These are phyloP conservation scores for Apiospora hydei DNA, from an alignment of 2,329 filamentous ascomycete species.

Conservation along the genomic window DNA sequence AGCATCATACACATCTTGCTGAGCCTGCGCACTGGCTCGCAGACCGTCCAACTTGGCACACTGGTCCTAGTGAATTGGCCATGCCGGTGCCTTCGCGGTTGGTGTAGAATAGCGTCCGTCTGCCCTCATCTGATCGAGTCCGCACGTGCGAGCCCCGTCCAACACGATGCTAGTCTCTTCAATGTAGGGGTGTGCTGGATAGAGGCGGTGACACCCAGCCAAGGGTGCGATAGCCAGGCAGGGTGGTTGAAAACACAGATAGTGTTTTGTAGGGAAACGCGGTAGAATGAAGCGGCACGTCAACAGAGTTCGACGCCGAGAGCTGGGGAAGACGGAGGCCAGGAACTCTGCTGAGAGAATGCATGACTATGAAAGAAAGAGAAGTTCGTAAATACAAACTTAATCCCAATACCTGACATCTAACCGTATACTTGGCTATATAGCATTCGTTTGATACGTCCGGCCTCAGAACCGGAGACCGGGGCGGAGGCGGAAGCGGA, in stretches of 20 bases:
- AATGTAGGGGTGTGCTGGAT: background rate
- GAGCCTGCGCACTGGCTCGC: background rate
- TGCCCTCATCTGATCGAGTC: background rate
- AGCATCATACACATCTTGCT: background rate
- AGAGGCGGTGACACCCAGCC: conserved; percentile 4
- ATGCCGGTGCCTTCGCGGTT: background rate
- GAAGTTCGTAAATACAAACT: conserved; percentile 12
- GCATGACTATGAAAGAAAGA: conserved; percentile 6
- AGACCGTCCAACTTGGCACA: background rate
- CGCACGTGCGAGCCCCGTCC: background rate
- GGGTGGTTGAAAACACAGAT: background rate
- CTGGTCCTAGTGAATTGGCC: background rate
- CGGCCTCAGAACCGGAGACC: background rate
- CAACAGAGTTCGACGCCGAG: background rate
- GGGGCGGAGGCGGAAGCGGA: background rate
- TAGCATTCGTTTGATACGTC: background rate
- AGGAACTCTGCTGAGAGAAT: background rate
- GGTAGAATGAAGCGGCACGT: background rate
- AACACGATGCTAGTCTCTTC: background rate
- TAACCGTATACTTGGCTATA: background rate
- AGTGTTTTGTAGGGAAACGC: conserved; percentile 1
- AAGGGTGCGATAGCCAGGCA: conserved; percentile 6
- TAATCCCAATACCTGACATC: conserved; percentile 2
- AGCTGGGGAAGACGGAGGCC: background rate
- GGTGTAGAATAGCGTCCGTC: background rate